Evolutionary conservation across 495 filamentous ascomycete species (phyloP), one percentile per base, ranked within the genome.

Genomic region (Talaromyces thailandensis): DNA sequence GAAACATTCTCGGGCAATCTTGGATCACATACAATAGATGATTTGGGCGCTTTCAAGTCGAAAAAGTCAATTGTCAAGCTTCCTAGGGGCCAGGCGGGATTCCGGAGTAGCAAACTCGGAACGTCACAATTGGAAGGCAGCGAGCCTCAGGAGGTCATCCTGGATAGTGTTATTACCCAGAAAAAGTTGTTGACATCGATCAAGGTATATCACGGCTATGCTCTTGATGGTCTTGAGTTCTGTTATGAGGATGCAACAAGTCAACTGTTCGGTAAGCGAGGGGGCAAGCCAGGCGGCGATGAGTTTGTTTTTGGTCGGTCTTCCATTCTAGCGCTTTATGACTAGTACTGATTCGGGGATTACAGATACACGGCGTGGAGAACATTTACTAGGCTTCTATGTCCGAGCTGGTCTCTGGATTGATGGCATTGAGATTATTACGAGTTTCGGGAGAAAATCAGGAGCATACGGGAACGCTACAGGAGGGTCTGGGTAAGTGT

Each of bases 401-500:
- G 76, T 97, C 58, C 80, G 92, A 64, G 84, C 90, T 48, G 91
- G 91, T 11, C 74, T 83, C 37, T 94, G 91, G 89, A 89, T 97
- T 64, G 92, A 96, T 72, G 94, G 85, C 14, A 84, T 98, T 59
- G 91, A 96, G 69, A 88, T 98, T 62, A 71, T 97, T 68, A 97
- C 94, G 7, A 96, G 88, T 68, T 74, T 89, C 29, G 93, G 92
- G 31, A 82, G 94, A 63, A 89, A 86, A 70, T 97, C 93, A 4
- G 85, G 87, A 50, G 69, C 95, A 45, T 97, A 84, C 80, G 94
- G 94, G 16, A 96, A 96, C 69, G 72, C 86, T 11, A 75, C 76
- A 62, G 92, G 92, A 55, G 93, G 94, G 57, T 88, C 86, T 66
- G 85, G 86, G 94, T 97, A 85, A 70, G 86, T 77, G 29, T 18